A percentile compares a stretch with the other conserved stretches of the same genome.
These are phyloP conservation scores for Saturnispora sekii DNA, from an alignment of 805 yeast genomes.

Conservation along the genomic window DNA sequence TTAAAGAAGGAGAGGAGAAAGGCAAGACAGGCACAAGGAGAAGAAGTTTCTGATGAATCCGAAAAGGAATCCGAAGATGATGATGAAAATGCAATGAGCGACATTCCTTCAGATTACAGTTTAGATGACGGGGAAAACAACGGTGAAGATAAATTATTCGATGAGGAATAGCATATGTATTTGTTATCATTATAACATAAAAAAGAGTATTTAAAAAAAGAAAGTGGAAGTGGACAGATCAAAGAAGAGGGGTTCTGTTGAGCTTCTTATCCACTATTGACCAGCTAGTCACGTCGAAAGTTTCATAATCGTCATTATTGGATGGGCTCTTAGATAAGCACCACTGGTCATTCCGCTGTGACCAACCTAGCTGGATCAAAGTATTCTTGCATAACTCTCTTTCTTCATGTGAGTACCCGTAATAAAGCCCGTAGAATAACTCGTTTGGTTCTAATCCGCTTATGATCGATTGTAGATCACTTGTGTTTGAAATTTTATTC, in stretches of 20 bases:
- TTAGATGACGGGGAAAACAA: slow-evolving; percentile 17
- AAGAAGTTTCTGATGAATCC: slow-evolving; percentile 25
- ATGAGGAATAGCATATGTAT: slow-evolving; percentile 14
- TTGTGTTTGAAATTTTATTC: slow-evolving; percentile 20
- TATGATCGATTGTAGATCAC: slow-evolving; percentile 20
- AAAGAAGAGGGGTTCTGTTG: background rate
- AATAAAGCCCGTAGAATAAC: slow-evolving; percentile 36
- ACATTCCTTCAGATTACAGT: slow-evolving; percentile 15
- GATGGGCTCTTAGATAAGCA: slow-evolving; percentile 30
- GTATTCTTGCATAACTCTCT: slow-evolving; percentile 28
- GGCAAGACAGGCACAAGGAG: slow-evolving; percentile 29
- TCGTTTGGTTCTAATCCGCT: slow-evolving; percentile 27
- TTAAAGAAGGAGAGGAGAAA: slow-evolving; percentile 61
- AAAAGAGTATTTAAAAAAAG: background rate
- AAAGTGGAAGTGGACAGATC: background rate
- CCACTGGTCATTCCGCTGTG: slow-evolving; percentile 24
- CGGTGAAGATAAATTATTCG: slow-evolving; percentile 19
- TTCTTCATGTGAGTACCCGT: slow-evolving; percentile 33
- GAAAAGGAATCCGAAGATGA: slow-evolving; percentile 22
- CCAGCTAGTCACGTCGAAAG: slow-evolving; percentile 37
- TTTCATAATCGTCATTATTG: slow-evolving; percentile 33
- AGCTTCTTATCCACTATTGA: slow-evolving; percentile 29
- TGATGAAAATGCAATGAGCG: slow-evolving; percentile 17
- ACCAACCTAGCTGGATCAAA: slow-evolving; percentile 31
- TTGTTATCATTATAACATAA: background rate